Base-by-base conservation (phyloP, 2,329 filamentous ascomycete genomes). In the Diaporthe sp. region DNA sequence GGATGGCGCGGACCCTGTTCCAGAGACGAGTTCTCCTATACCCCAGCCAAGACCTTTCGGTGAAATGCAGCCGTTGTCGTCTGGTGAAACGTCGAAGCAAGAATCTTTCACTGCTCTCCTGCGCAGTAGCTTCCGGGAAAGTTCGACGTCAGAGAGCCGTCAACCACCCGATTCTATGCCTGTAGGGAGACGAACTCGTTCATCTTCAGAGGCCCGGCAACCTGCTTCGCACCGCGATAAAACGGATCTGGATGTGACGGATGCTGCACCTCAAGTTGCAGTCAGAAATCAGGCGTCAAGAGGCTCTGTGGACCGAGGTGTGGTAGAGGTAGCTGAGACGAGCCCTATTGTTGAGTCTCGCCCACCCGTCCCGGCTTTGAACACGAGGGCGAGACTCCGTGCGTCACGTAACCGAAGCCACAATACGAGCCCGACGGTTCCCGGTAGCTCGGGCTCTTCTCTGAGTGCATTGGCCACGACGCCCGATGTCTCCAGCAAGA, bases 391-490 rank as follows among this genome's bases (percentile, higher is more conserved):
- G 49, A 72, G 37, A 15, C 37, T 37, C 17, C 70, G 73, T 51
- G 49, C 53, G 39, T n/a, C 47, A 57, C 25, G 76, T 67, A 17
- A 71, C 73, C 42, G 44, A 53, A 37, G 7, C 10, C 44, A 65
- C 4, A 57, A 55, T 20, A 65, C 20, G 20, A 73, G 37, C 47
- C 49, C 71, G 47, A 39, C 70, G 37, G 47, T 20, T 25, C 55
- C 63, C 34, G 47, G 42, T 37, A 75, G 71, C 61, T 80, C 84
- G 3, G 83, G 82, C 3, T 88, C 87, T 3, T 84, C 82, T 7
- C 80, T 88, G 15, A 88, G 85, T 73, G 78, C 82, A 31, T 76
- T 87, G 20, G 84, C 84, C 2, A 79, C 81, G 0, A 88, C 87
- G 0, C 86, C 87, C 3, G 77, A 78, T 0, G 77, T 83, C 4